These are phyloP conservation scores for Lathyrus tuberosus DNA, from an alignment of 306 rosid genomes.

Conservation along the genomic window DNA sequence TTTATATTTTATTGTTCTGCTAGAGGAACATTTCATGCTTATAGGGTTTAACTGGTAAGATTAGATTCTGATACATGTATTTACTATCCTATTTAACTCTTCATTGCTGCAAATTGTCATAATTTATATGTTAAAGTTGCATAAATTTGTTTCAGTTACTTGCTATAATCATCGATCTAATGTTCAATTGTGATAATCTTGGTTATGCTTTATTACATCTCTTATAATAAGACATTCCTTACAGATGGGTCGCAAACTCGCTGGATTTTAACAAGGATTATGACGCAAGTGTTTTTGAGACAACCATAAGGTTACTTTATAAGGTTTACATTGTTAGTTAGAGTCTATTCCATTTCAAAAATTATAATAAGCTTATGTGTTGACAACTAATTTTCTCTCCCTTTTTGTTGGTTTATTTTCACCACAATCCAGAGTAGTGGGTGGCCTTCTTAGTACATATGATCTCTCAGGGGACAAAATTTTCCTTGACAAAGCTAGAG, in stretches of 20 bases:
- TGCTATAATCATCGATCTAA: conserved; percentile 12
- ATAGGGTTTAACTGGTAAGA: conserved; percentile 18
- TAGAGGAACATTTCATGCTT: conserved; percentile 14
- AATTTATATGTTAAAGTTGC: conserved; percentile 14
- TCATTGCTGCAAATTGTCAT: conserved; percentile 14
- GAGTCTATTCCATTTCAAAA: conserved; percentile 40
- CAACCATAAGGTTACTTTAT: conserved; percentile 97
- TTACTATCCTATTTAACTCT: conserved; percentile 17
- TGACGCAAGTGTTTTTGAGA: conserved; percentile 98
- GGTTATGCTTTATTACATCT: conserved; percentile 26
- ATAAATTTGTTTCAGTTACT: conserved; percentile 24
- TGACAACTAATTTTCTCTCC: conserved; percentile 18
- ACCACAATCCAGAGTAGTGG: conserved; percentile 82
- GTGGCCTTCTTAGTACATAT: conserved; percentile 97
- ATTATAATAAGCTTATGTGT: conserved; percentile 37
- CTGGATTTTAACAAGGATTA: conserved; percentile 96
- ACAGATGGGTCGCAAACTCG: conserved; percentile 85
- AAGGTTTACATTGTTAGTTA: conserved; percentile 82
- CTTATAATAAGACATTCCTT: conserved; percentile 41
- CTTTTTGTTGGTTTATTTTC: conserved; percentile 37
- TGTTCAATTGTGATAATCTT: conserved; percentile 27
- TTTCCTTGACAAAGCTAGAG: conserved; percentile 89
- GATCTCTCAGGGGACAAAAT: conserved; percentile 91
- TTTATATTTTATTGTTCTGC: conserved; percentile 15
- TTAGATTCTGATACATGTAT: conserved; percentile 33